Conservation (phyloP, 768 basidiomycete genomes). For the Lactarius quietus region DNA sequence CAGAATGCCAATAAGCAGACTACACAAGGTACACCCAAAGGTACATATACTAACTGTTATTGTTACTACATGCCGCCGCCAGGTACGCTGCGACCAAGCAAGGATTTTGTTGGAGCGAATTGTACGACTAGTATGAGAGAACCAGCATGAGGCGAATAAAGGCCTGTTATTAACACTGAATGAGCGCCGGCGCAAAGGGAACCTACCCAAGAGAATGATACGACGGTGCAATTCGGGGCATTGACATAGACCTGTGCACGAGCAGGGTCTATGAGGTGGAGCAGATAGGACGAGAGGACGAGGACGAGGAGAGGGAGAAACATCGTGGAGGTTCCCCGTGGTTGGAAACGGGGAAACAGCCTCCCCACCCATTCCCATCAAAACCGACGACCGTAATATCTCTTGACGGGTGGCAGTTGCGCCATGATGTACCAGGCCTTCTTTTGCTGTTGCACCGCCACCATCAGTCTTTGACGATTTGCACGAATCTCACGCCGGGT, state of each 20-base stretch:
- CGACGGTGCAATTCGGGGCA: conserved; percentile 12
- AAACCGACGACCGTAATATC: not conserved
- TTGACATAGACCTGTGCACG: conserved; percentile 3
- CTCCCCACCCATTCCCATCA: not conserved
- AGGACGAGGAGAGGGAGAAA: not conserved
- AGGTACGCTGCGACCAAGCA: conserved; percentile 12
- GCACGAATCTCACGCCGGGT: too few species aligned
- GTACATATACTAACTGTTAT: conserved; percentile 10
- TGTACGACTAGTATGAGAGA: conserved; percentile 6
- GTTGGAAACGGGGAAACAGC: not conserved
- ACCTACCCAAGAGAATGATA: conserved; percentile 18
- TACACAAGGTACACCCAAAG: not conserved
- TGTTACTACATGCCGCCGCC: conserved; percentile 8
- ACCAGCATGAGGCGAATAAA: not conserved
- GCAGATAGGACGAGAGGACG: not conserved
- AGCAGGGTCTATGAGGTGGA: not conserved
- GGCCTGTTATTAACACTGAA: not conserved
- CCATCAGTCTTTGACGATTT: too few species aligned
- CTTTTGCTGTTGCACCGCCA: not conserved
- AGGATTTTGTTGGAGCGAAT: conserved; percentile 19
- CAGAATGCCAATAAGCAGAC: not conserved
- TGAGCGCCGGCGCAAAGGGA: too few species aligned
- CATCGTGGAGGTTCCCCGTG: not conserved
- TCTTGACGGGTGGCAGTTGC: not conserved
- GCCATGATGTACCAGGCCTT: not conserved